phyloP scores from a whole-genome alignment of 2,329 filamentous ascomycete species.

The Fusarium buxicola region DNA sequence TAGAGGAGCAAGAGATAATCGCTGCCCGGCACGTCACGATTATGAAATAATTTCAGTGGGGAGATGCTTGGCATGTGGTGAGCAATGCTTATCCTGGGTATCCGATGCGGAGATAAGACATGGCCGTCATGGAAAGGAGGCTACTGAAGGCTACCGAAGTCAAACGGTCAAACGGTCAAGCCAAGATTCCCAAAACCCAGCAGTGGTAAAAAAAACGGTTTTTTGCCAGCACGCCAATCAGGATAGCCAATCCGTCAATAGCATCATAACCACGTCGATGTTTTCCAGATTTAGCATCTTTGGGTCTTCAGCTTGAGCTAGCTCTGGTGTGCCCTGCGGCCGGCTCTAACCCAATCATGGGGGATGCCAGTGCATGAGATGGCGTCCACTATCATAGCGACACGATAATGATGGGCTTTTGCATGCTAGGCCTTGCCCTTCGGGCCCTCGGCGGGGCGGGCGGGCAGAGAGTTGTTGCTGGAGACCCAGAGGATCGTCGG shows the following conservation, averaged over 20 bases:
- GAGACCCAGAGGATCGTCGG: not conserved
- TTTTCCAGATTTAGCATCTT: too few species aligned
- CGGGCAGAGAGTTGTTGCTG: too few species aligned
- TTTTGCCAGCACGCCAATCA: not conserved
- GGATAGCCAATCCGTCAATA: not conserved
- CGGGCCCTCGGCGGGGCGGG: constrained; percentile 16
- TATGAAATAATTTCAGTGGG: constrained; percentile 11
- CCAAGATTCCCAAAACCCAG: not conserved
- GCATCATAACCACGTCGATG: constrained; percentile 4
- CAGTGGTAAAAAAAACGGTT: not conserved
- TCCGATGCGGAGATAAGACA: constrained; percentile 1
- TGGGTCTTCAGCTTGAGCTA: too few species aligned
- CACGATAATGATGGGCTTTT: constrained; percentile 7
- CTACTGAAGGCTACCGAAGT: constrained; percentile 19
- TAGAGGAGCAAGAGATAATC: not conserved
- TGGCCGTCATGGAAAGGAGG: constrained; percentile 18
- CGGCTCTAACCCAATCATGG: constrained; percentile 6
- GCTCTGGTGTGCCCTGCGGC: too few species aligned
- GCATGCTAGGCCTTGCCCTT: not conserved
- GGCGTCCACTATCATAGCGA: constrained; percentile 17
- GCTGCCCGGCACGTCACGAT: constrained; percentile 23
- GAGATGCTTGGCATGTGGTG: constrained; percentile 11
- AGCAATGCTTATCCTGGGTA: not conserved
- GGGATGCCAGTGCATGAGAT: not conserved
- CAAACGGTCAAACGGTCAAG: not conserved